Evolutionary conservation across 2,329 filamentous ascomycete species (phyloP).

Genomic region (Stemphylium lycopersici): DNA sequence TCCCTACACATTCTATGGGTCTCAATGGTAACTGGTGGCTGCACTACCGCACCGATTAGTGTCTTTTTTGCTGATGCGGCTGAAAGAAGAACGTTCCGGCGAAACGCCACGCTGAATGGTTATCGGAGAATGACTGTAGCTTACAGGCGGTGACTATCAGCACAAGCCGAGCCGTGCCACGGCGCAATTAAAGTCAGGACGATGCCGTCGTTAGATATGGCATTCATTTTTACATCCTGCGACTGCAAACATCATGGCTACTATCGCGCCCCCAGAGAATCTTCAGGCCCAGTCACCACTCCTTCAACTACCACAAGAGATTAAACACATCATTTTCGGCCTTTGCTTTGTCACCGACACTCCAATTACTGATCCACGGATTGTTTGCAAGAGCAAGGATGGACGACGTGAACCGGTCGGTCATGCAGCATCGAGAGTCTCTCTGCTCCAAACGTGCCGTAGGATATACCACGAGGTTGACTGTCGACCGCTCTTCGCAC

Average conservation of each 20-base stretch:
- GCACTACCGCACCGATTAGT: background rate
- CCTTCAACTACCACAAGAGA: conserved; percentile 41
- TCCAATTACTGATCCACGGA: conserved; percentile 34
- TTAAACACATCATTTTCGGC: conserved; percentile 43
- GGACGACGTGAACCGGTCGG: background rate
- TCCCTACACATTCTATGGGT: background rate
- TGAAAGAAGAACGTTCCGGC: background rate
- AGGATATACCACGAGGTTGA: conserved; percentile 43
- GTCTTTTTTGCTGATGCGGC: background rate
- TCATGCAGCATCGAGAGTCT: conserved; percentile 21
- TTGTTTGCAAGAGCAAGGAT: background rate
- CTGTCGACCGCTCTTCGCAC: conserved; percentile 36
- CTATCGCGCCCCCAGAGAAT: conserved; percentile 23
- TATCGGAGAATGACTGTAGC: background rate
- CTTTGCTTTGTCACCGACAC: conserved; percentile 33
- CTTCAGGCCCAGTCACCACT: conserved; percentile 42
- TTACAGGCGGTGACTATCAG: conserved; percentile 2
- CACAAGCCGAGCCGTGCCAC: background rate
- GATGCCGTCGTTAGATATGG: background rate
- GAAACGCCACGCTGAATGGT: conserved; percentile 10
- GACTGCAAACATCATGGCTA: conserved; percentile 10
- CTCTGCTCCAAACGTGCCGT: conserved; percentile 47
- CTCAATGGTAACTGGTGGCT: background rate
- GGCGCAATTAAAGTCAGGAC: conserved; percentile 1
- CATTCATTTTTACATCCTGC: background rate